Conservation (phyloP, 768 basidiomycete species). For the Podaxis pistillaris region DNA sequence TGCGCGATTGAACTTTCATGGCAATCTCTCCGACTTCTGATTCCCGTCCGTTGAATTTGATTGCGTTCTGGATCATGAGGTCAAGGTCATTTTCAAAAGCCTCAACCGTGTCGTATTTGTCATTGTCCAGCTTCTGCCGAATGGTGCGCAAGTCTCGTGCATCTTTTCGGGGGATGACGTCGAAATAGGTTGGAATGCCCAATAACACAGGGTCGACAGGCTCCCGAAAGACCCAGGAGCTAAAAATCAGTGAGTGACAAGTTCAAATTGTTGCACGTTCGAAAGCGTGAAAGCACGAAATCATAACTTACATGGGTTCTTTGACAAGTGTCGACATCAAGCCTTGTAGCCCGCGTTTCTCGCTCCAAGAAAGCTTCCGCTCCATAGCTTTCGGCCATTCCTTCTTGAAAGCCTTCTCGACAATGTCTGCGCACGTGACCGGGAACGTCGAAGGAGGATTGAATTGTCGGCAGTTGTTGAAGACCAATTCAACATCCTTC, state of each 20-base stretch:
- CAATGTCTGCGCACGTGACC: slow-evolving; percentile 61
- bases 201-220: slow-evolving; percentile 87
- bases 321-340: slow-evolving; percentile 68
- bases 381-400: slow-evolving; percentile 84
- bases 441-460: slow-evolving; percentile 84
- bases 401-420: slow-evolving; percentile 76
- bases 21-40: slow-evolving; percentile 77
- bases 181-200: slow-evolving; percentile 85
- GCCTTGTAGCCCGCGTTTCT: slow-evolving; percentile 76
- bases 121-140: slow-evolving; percentile 72
- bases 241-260: slow-evolving; percentile 26
- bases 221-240: slow-evolving; percentile 76
- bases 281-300: slow-evolving; percentile 11
- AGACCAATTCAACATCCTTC: slow-evolving; percentile 77
- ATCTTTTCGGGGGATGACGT: slow-evolving; percentile 80
- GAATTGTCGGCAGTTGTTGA: slow-evolving; percentile 89
- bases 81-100: slow-evolving; percentile 83
- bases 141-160: slow-evolving; percentile 87
- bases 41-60: slow-evolving; percentile 81
- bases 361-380: slow-evolving; percentile 69
- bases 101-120: slow-evolving; percentile 78
- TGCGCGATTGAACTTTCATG: slow-evolving; percentile 44
- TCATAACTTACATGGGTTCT: slow-evolving; percentile 57
- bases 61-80: slow-evolving; percentile 86
- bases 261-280: not conserved